phyloP scores from a whole-genome alignment of 305 asterid genomes.

The Euphrasia arctica region DNA sequence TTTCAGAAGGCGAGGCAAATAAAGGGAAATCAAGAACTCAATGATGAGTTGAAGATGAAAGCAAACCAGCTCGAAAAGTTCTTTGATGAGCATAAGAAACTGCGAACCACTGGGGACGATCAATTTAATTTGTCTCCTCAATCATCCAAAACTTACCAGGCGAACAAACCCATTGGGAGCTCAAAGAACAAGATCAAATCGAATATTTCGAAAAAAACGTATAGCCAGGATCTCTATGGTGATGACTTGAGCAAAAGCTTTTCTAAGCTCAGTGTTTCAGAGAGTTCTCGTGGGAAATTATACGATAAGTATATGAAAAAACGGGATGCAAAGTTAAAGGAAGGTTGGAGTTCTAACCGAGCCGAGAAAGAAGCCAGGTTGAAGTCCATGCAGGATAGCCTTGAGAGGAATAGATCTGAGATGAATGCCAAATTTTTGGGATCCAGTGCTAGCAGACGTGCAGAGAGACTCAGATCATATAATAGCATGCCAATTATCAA shows the following conservation, averaged over 20 bases:
- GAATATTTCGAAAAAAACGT: slow-evolving; percentile 13
- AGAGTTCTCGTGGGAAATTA: slow-evolving; percentile 57
- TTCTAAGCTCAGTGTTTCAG: slow-evolving; percentile 41
- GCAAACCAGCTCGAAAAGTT: slow-evolving; percentile 86
- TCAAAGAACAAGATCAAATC: slow-evolving; percentile 31
- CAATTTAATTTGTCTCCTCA: slow-evolving; percentile 52
- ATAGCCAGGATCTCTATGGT: slow-evolving; percentile 16
- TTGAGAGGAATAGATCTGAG: slow-evolving; percentile 59
- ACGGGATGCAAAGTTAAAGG: slow-evolving; percentile 66
- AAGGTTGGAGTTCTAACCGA: slow-evolving; percentile 59
- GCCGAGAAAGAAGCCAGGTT: slow-evolving; percentile 68
- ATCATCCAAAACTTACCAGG: slow-evolving; percentile 30
- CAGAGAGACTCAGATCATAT: slow-evolving; percentile 62
- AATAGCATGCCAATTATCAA: slow-evolving; percentile 44
- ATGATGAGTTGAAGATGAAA: slow-evolving; percentile 72
- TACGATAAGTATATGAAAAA: slow-evolving; percentile 57
- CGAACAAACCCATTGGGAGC: slow-evolving; percentile 35
- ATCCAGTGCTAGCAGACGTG: slow-evolving; percentile 44
- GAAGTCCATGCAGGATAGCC: slow-evolving; percentile 64
- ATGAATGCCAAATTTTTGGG: slow-evolving; percentile 56
- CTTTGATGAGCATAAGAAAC: slow-evolving; percentile 68
- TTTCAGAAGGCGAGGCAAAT: slow-evolving; percentile 63
- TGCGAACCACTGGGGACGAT: slow-evolving; percentile 56
- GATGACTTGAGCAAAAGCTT: slow-evolving; percentile 32
- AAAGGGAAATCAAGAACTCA: slow-evolving; percentile 82